Conservation (phyloP, 495 filamentous ascomycete genomes). For the Hyaloscypha finlandica region DNA sequence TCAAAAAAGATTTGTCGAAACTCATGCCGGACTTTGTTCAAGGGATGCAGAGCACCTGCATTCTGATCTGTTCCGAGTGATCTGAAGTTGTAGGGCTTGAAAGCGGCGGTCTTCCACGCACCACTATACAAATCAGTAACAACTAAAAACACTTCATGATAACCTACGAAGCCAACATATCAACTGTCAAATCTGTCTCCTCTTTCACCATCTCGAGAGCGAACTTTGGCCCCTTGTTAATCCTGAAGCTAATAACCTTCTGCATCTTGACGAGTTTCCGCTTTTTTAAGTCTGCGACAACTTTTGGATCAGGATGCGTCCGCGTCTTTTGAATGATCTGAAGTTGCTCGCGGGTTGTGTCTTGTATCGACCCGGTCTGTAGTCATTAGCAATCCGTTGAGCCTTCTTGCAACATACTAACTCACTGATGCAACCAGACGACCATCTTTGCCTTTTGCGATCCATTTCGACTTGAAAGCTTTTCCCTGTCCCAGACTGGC, state of each 20-base stretch:
- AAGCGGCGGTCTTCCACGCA: constrained; percentile 78
- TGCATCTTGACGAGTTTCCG: constrained; percentile 79
- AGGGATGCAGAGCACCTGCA: constrained; percentile 86
- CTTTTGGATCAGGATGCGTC: constrained; percentile 68
- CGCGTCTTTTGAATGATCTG: constrained; percentile 66
- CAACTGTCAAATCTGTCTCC: constrained; percentile 91
- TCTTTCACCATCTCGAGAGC: constrained; percentile 84
- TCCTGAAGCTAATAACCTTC: constrained; percentile 83
- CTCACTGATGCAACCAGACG: constrained; percentile 44
- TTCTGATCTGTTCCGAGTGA: constrained; percentile 77
- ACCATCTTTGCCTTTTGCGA: constrained; percentile 79
- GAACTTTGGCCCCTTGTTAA: constrained; percentile 84
- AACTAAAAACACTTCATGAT: background rate
- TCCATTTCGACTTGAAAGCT: constrained; percentile 96
- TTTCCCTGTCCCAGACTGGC: constrained; percentile 92
- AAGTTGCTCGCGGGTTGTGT: constrained; percentile 75
- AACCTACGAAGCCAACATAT: constrained; percentile 74
- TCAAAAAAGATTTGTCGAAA: constrained; percentile 98
- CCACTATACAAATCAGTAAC: constrained; percentile 47
- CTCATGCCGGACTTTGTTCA: constrained; percentile 92
- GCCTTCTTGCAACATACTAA: constrained; percentile 33
- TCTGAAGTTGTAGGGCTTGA: constrained; percentile 98
- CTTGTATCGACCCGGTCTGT: constrained; percentile 69
- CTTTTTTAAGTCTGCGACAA: constrained; percentile 79
- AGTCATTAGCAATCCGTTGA: constrained; percentile 23